Conservation (phyloP, 192 early-diverging fungal species). For the Backusella sp. region DNA sequence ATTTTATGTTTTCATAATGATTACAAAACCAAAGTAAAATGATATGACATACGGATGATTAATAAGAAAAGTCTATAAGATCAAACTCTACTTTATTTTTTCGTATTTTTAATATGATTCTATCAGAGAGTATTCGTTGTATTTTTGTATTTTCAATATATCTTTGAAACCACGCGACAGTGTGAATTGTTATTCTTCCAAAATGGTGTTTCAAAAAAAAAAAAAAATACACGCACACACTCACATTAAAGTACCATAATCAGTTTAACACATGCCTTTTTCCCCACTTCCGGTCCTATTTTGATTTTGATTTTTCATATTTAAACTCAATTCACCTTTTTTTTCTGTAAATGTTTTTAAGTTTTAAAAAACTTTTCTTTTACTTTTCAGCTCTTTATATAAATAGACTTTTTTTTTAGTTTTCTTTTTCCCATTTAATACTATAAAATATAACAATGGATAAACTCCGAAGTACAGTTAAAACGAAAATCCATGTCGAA, state of each 20-base stretch:
- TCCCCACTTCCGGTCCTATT: neutral
- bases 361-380: neutral
- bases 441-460: slow-evolving; percentile 15
- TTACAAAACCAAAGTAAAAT: neutral
- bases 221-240: neutral
- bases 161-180: neutral
- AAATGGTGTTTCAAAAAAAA: neutral
- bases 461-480: neutral
- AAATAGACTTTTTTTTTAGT: no score
- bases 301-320: neutral
- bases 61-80: neutral
- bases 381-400: neutral
- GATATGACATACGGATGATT: neutral
- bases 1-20: slow-evolving; percentile 8
- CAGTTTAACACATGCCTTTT: neutral
- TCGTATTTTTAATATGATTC: neutral
- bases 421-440: neutral
- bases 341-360: slow-evolving; percentile 9
- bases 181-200: neutral
- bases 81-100: neutral
- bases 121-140: neutral
- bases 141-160: neutral
- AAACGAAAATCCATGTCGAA: slow-evolving; percentile 36
- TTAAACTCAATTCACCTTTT: neutral
- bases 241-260: neutral